Percentiles rank a stretch among this genome's conserved stretches.
Conservation (phyloP, 306 rosid species). For the Crotalaria pallida region DNA sequence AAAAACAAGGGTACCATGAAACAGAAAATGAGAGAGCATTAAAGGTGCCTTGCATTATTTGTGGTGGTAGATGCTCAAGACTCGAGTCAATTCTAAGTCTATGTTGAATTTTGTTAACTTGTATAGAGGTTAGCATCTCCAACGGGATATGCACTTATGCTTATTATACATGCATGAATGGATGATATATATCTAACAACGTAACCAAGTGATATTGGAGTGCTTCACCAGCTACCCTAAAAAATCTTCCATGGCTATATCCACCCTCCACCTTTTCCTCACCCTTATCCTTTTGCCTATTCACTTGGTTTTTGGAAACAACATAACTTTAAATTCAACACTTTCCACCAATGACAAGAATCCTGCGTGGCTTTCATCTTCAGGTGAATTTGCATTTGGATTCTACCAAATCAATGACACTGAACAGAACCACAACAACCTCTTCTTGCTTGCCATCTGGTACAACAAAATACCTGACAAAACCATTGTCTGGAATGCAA, state of each 20-base stretch:
- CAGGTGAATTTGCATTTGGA: constrained; percentile 53
- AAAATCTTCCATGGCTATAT: constrained; percentile 3
- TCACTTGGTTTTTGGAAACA: neutral
- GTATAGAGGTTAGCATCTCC: no score
- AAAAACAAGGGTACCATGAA: neutral
- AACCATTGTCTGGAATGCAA: constrained; percentile 44
- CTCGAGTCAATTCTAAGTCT: neutral
- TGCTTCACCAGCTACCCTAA: no score
- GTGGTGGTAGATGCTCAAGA: neutral
- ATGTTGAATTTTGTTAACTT: neutral
- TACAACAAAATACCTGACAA: constrained; percentile 31
- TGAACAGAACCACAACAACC: neutral
- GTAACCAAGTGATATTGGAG: neutral
- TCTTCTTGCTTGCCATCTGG: constrained; percentile 49
- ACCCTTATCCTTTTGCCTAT: neutral
- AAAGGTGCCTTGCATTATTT: neutral
- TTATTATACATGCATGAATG: no score
- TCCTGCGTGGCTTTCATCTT: constrained; percentile 25
- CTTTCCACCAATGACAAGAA: constrained; percentile 19
- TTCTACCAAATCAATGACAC: constrained; percentile 20
- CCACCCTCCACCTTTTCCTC: neutral
- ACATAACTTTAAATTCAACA: neutral
- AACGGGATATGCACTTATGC: no score
- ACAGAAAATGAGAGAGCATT: neutral
- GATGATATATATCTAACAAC: neutral